Base-by-base conservation (phyloP, 345 rosid genomes). In the sweet orange (Citrus sinensis) region DNA sequence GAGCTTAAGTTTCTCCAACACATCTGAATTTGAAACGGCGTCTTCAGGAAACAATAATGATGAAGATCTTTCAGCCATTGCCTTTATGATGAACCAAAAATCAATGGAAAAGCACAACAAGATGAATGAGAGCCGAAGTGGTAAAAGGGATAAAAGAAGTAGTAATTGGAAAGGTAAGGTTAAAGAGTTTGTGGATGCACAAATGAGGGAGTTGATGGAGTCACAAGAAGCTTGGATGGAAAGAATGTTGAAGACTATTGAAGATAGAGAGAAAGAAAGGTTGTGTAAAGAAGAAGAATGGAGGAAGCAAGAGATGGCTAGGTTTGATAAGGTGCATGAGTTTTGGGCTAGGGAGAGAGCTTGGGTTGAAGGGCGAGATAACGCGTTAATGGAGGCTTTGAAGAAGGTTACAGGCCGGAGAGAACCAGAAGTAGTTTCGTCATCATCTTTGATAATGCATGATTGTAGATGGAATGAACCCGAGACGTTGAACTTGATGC, bases 181-280 rank as follows among this genome's bases (percentile, higher is more conserved):
- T 65, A 85, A 84, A 83, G 81, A 73, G 13, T 86, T 86, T 11
- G 85, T 90, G 51, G 88, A 82, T 60, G 77, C 73, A 7, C 79
- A 85, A 37, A 81, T 89, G 90, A 82, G 75, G 83, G 87, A 76
- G 79, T 9, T 90, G 46, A 63, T 81, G 71, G 90, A 87, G 71
- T 85, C 77, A 29, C 94, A 90, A 73, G 94, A 90, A 78, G 79
- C 78, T 3, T 87, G 90, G 92, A 90, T 90, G 92, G 89, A 86
- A 83, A 87, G 77, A 73, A 87, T 86, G 88, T 7, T 85, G 92
- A 90, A 82, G 73, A 81, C 76, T 22, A 77, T 90, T 39, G 91
- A 87, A 73, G 87, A 82, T 13, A 86, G 80, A 76, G 94, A 90
- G 86, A 69, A 78, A 67, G 90, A 87, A 73, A 86, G 90, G 68